Percentiles rank a stretch among this genome's conserved stretches.
Conservation (phyloP, 2,329 filamentous ascomycete species). For the Ophiostoma populinum region DNA sequence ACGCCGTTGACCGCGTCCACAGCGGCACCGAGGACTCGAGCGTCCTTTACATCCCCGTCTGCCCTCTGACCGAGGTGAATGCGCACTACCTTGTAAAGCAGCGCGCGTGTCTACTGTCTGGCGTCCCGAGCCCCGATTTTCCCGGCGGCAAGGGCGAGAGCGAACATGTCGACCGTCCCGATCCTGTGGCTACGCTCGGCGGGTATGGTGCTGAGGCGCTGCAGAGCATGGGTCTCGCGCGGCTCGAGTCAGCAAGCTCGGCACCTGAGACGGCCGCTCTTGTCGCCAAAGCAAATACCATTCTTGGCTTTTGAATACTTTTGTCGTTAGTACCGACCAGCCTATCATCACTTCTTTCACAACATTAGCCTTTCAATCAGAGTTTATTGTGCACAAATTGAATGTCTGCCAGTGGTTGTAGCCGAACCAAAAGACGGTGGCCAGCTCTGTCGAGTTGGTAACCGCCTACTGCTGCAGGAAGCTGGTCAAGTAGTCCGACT, state of each 20-base stretch:
- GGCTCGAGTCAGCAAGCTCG: slow-evolving; percentile 16
- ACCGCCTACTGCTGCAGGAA: slow-evolving; percentile 12
- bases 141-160: slow-evolving; percentile 53
- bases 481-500: slow-evolving; percentile 31
- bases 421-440: too few species aligned
- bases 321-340: too few species aligned
- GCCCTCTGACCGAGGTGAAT: slow-evolving; percentile 61
- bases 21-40: slow-evolving; percentile 55
- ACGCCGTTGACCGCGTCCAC: slow-evolving; percentile 71
- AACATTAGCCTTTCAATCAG: too few species aligned
- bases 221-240: slow-evolving; percentile 28
- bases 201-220: slow-evolving; percentile 18
- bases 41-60: slow-evolving; percentile 79
- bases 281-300: slow-evolving; percentile 25
- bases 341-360: too few species aligned
- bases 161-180: slow-evolving; percentile 29
- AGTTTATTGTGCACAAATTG: too few species aligned
- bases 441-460: too few species aligned
- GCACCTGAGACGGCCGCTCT: slow-evolving; percentile 18
- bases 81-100: slow-evolving; percentile 54
- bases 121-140: slow-evolving; percentile 53
- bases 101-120: slow-evolving; percentile 50
- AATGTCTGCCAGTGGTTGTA: too few species aligned
- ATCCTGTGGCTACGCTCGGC: slow-evolving; percentile 19
- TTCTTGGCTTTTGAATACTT: slow-evolving; percentile 28